These are phyloP conservation scores for Aspergillus avenaceus DNA, from an alignment of 495 filamentous ascomycete species.

Conservation along the genomic window DNA sequence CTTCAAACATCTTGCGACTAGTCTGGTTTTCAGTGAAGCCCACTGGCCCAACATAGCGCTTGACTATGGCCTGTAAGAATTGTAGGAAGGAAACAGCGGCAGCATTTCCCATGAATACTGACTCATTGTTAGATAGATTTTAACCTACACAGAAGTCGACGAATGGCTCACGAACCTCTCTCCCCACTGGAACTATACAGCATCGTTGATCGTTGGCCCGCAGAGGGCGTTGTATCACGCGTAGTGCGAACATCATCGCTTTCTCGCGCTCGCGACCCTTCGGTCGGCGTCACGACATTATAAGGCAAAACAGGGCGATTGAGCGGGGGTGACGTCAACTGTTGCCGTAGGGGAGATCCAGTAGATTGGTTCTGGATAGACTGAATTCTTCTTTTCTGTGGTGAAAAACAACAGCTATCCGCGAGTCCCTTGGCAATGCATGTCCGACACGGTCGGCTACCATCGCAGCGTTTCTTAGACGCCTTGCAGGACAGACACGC, in stretches of 20 bases:
- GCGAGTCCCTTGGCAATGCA: constrained; percentile 29
- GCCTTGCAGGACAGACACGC: constrained; percentile 34
- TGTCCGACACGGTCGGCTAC: constrained; percentile 35
- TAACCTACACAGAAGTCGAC: neutral
- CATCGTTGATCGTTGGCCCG: neutral
- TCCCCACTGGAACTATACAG: neutral
- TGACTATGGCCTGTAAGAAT: constrained; percentile 37
- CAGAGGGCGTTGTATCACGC: neutral
- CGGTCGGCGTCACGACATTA: neutral
- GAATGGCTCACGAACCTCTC: neutral
- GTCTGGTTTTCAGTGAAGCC: constrained; percentile 38
- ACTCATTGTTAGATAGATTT: neutral
- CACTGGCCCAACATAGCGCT: constrained; percentile 39
- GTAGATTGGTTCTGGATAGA: neutral
- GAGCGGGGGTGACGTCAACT: neutral
- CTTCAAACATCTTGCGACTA: constrained; percentile 42
- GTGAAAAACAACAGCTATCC: constrained; percentile 27
- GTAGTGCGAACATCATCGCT: neutral
- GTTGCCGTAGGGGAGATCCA: neutral
- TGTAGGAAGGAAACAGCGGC: constrained; percentile 41
- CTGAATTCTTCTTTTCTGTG: neutral
- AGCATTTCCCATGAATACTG: constrained; percentile 39
- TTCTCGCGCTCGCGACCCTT: neutral
- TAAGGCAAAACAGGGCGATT: neutral
- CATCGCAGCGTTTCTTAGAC: constrained; percentile 40